Evolutionary conservation across 371 early-diverging fungal genomes (phyloP), one percentile per base, ranked within the genome.

Genomic region (Batkoa obscura): DNA sequence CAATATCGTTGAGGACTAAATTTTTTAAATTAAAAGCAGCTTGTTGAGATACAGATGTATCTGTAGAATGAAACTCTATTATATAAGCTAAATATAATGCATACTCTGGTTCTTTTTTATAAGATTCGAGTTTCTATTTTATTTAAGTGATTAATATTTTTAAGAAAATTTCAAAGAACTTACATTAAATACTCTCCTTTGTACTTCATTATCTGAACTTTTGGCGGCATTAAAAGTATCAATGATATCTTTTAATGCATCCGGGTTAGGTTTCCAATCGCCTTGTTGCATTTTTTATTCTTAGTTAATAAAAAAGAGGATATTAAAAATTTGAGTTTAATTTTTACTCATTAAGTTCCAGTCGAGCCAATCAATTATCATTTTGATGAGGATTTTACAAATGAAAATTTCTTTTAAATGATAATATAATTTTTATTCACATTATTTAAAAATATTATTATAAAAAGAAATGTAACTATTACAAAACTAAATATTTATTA

Each of bases 1-100:
- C 23, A 58, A 75, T 80, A 58, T 78, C 71, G 45, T 72, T 62
- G 47, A 79, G 70, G 56, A 93, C 75, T 59, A 80, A 81, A 74
- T 88, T 90, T 72, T 93, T 94, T 50, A 93, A 75, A 39, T 83
- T 72, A 50, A 94, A 72, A 34, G 91, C 96, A 23, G 93, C 94
- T 42, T 87, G 80, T 15, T 83, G 76, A 50, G 93, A 84, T 34
- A 73, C 71, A 2, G 73, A 60, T 36, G 81, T 69, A 55, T 75
- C 68, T 58, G 76, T 74, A 63, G 75, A 74, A 48, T 73, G 76
- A 75, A 77, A 76, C 1, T 86, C 80, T 60, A 94, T 67, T 60
- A 94, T 83, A 63, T 81, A 84, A 42, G 82, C 80, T 51, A 92
- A 77, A 72, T 91, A 93, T 62, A 80, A 84, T 68, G 80, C 80